Evolutionary conservation across 2,329 filamentous ascomycete genomes (phyloP).

Genomic region (Colletotrichum plurivorum): DNA sequence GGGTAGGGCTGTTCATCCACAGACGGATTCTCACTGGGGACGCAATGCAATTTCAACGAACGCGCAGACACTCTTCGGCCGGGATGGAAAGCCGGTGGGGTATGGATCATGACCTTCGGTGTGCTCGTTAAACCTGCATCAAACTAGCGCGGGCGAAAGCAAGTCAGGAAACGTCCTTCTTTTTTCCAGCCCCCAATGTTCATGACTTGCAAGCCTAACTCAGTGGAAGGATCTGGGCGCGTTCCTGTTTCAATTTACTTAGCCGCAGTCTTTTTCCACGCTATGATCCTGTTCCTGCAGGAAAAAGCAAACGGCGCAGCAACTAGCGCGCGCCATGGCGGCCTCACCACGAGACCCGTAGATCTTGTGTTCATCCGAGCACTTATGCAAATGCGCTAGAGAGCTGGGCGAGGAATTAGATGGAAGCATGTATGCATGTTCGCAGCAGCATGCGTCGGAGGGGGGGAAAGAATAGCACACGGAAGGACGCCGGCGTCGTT

Average conservation of each 20-base stretch:
- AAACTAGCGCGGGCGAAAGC: slow-evolving; percentile 10
- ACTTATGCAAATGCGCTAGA: not conserved
- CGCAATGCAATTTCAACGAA: not conserved
- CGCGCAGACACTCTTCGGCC: slow-evolving; percentile 2
- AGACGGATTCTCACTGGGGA: not conserved
- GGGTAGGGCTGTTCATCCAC: too few species aligned
- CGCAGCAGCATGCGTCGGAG: too few species aligned
- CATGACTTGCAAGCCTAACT: slow-evolving; percentile 10
- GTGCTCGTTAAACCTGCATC: slow-evolving; percentile 23
- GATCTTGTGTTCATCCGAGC: slow-evolving; percentile 31
- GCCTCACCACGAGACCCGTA: slow-evolving; percentile 31
- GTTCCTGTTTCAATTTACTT: slow-evolving; percentile 27
- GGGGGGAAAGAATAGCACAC: slow-evolving; percentile 24
- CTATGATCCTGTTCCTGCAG: not conserved
- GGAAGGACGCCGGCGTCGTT: slow-evolving; percentile 21
- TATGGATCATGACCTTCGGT: not conserved
- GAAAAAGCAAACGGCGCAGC: slow-evolving; percentile 27
- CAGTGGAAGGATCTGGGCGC: slow-evolving; percentile 15
- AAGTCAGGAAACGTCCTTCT: slow-evolving; percentile 11
- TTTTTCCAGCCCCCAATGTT: not conserved
- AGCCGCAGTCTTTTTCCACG: not conserved
- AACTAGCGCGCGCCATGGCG: slow-evolving; percentile 32
- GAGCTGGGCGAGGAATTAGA: not conserved
- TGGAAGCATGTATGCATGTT: not conserved
- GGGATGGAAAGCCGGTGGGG: not conserved